Base-by-base conservation (phyloP, 805 yeast genomes). In the Danielia reshetovae region DNA sequence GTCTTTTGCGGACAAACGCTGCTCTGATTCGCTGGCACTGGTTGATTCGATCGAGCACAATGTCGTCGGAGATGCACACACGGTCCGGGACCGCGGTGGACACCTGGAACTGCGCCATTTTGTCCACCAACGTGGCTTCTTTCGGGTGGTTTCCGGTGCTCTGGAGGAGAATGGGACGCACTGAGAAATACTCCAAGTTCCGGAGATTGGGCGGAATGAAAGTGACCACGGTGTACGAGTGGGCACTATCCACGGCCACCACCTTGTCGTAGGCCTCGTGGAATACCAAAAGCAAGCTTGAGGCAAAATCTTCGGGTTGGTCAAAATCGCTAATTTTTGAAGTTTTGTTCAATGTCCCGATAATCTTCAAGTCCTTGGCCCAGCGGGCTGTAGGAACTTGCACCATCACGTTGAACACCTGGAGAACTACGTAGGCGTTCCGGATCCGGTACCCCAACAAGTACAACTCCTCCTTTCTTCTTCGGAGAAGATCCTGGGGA, bases 101-200 rank as follows among this genome's bases (percentile, higher is more conserved):
- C 10, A 23, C 27, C 27, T 15, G 17, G 13, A 28, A 17, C 18
- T 10, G 31, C 17, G 24, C 40, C n/a, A 42, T 15, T 13, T 32
- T 34, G n/a, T 32, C 37, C 17, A 32, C 31, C 2, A 30, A 18
- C 4, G 31, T 9, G 6, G 17, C 34, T 12, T 17, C 19, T 25
- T 29, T 19, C 5, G 17, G 22, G 11, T 42, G 49, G 11, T 37
- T 40, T 13, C 37, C 41, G 45, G 70, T 68, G 3, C 73, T 68
- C 43, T 80, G 81, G 7, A 88, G 68, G 3, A 77, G 60, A 3
- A 87, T 83, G 0, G 96, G 94, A n/a, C 70, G 62, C 3, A 80
- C 54, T 0, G 96, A 80, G 44, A 77, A 82, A 54, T 84, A 86
- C 45, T 88, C 95, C 68, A 89, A 69, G 39, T 75, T 72, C 18